A percentile compares a stretch with the other conserved stretches of the same genome.
These are phyloP conservation scores for Guillardia theta DNA, from an alignment of 78 protist species.

Conservation along the genomic window DNA sequence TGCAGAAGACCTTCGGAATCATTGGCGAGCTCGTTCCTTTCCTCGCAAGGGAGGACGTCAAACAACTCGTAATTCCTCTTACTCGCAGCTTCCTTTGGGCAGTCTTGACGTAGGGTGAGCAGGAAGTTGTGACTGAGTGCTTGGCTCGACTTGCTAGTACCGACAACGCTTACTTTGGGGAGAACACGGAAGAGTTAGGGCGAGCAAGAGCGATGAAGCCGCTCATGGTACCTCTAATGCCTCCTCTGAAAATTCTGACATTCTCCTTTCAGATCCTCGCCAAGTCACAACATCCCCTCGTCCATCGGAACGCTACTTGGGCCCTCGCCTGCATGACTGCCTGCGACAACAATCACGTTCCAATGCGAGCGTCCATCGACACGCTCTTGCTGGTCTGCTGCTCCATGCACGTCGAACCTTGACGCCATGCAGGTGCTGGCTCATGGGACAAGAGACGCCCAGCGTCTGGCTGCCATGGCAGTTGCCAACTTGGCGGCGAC, in stretches of 20 bases:
- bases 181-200: neutral
- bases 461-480: neutral
- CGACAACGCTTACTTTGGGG: neutral
- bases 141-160: neutral
- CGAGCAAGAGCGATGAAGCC: constrained; percentile 1
- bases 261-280: no score
- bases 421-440: neutral
- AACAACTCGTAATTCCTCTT: no score
- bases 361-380: neutral
- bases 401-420: no score
- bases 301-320: neutral
- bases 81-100: no score
- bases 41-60: neutral
- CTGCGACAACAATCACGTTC: constrained; percentile 1
- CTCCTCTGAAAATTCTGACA: no score
- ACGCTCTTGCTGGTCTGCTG: neutral
- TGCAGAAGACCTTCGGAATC: neutral
- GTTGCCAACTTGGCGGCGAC: neutral
- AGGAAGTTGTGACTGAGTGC: neutral
- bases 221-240: constrained; percentile 19
- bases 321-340: constrained; percentile 25
- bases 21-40: neutral
- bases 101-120: neutral
- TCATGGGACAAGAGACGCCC: neutral
- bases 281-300: no score